Evolutionary conservation across 345 rosid species (phyloP), one percentile per base, ranked within the genome.

Genomic region (Schrenkiella parvula): DNA sequence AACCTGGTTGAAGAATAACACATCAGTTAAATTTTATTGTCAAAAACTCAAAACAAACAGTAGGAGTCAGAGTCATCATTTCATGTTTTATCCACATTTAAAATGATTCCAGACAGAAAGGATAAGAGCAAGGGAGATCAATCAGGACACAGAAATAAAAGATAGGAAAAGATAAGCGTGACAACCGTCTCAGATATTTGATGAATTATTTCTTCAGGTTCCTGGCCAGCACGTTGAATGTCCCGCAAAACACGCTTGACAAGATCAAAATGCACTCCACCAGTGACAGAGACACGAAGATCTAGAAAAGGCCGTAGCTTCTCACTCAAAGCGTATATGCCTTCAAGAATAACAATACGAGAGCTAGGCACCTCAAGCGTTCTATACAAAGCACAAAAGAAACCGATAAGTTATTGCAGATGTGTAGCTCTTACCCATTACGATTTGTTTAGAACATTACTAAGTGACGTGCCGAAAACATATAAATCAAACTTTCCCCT

Each of bases 151-250:
- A 13, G 47, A 25, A 50, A 73, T 66, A 26, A 48, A 47, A 70
- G 21, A 51, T 66, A 72, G 66, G 43, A 68, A 60, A 65, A 66
- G 81, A 76, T 26, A 22, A 67, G 71, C 15, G 10, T 35, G 66
- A 59, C 53, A 73, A 91, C 99, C 89, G 99, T 95, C 79, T 95
- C 99, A 55, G 99, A 95, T 51, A 95, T 89, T 80, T 95, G 99
- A 73, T 91, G 99, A 76, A 95, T 95, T 18, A 95, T 95, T 79
- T 95, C 98, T 82, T 95, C 98, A 74, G 99, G 99, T 80, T 89
- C 99, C 80, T 91, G 98, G 70, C 87, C 96, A 80, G 84, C 99
- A 69, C 97, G 99, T 78, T 95, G 98, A 78, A 95, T 95, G 76
- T 95, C 99, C 31, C 96, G 84, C 71, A 95, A 79, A 71, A 95